Percentiles rank a stretch among this genome's conserved stretches.
These are phyloP conservation scores for Pholiota adiposa DNA, from an alignment of 1,284 basidiomycete genomes.

Conservation along the genomic window DNA sequence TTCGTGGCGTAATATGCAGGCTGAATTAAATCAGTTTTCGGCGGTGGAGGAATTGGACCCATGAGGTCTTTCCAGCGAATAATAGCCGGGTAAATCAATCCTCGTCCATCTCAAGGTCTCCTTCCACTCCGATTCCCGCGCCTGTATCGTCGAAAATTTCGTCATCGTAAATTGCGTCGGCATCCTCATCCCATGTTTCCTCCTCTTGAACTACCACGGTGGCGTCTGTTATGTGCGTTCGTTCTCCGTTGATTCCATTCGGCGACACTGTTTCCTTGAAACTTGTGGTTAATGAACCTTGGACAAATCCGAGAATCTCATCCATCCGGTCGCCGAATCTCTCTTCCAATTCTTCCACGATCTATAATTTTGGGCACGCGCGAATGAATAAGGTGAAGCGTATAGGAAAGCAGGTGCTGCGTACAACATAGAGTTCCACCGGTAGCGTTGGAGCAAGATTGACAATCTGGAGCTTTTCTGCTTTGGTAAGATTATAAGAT, in stretches of 20 bases:
- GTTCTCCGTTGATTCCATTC: constrained; percentile 8
- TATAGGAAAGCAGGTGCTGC: not conserved
- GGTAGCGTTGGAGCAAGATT: constrained; percentile 84
- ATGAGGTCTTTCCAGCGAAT: not conserved
- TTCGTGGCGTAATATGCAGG: not conserved
- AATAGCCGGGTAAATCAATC: constrained; percentile 40
- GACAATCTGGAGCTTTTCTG: constrained; percentile 89
- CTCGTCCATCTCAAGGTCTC: constrained; percentile 75
- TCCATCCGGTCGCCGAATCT: constrained; percentile 77
- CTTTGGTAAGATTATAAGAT: constrained; percentile 80
- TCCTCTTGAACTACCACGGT: constrained; percentile 20
- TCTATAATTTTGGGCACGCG: constrained; percentile 47
- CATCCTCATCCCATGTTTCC: constrained; percentile 23
- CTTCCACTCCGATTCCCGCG: constrained; percentile 70
- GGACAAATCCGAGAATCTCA: constrained; percentile 66
- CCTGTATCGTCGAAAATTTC: constrained; percentile 65
- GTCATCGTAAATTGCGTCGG: constrained; percentile 28
- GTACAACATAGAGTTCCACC: constrained; percentile 89
- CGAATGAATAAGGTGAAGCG: not conserved
- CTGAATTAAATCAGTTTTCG: not conserved
- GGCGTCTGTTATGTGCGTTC: constrained; percentile 3
- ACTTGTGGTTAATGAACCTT: constrained; percentile 46
- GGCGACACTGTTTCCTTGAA: constrained; percentile 9
- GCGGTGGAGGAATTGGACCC: not conserved
- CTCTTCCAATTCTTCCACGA: constrained; percentile 89